These are phyloP conservation scores for Coriaria nepalensis DNA, from an alignment of 306 rosid genomes.

Conservation along the genomic window DNA sequence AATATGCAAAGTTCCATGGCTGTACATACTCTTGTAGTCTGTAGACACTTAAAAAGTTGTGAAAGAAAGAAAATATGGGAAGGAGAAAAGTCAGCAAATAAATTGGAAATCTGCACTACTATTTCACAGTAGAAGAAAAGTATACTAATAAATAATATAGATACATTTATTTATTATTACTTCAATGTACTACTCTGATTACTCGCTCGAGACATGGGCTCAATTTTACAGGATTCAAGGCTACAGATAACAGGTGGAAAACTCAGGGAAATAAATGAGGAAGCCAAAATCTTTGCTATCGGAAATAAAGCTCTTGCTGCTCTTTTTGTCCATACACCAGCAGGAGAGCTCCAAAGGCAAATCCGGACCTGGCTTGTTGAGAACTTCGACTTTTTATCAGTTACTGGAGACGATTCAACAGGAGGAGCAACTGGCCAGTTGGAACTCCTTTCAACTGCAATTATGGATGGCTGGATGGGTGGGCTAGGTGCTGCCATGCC, in stretches of 20 bases:
- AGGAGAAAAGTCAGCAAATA: neutral
- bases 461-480: conserved; percentile 99
- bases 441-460: conserved; percentile 98
- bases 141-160: neutral
- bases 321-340: conserved; percentile 94
- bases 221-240: conserved; percentile 57
- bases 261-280: conserved; percentile 89
- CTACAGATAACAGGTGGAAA: conserved; percentile 97
- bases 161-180: neutral
- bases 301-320: conserved; percentile 94
- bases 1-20: no score
- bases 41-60: neutral
- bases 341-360: conserved; percentile 97
- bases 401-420: conserved; percentile 55
- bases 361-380: conserved; percentile 94
- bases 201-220: neutral
- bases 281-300: conserved; percentile 77
- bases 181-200: neutral
- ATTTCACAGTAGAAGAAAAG: no score
- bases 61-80: neutral
- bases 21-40: no score
- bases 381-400: conserved; percentile 72
- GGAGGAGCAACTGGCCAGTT: conserved; percentile 89
- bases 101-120: no score
- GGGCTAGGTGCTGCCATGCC: conserved; percentile 97